Base-by-base conservation (phyloP, 2,329 filamentous ascomycete species). In the Tolypocladium pustulatum region DNA sequence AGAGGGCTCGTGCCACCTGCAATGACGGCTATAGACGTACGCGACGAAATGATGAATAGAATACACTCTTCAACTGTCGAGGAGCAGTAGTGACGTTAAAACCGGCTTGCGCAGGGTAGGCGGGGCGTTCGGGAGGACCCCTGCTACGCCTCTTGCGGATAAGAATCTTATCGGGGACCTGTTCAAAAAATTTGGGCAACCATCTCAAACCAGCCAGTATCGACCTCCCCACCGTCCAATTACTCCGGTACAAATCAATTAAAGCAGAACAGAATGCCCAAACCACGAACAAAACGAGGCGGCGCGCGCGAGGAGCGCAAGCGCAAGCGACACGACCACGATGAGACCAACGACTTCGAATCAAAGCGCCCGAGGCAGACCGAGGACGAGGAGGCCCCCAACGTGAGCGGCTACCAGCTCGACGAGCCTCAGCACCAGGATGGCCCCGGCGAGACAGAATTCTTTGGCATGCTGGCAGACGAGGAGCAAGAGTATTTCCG, bases 401-500 rank as follows among this genome's bases (percentile, higher is more conserved):
- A 66, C 43, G 62, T 65, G 30, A 32, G 20, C 22, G 59, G 60
- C 46, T 62, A 67, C 37, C 62, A 60, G 57, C 59, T 68, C 38
- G 64, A 63, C 53, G 63, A 67, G 36, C 65, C 65, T 41, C 56
- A 63, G 27, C 63, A 66, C 32, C 64, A 69, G 46, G 62, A 67
- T 34, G 68, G 65, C 15, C 59, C 62, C 13, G 69, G 73, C 12
- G 89, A 90, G 60, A 83, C 79, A 65, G 86, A 90, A 59, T 99
- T 96, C 77, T 97, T 95, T 67, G 94, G 94, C 63, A 87, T 97
- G 79, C 86, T 99, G 32, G 89, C 91, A 66, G 88, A 95, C 58
- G 85, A 95, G 64, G 94, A 99, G 77, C 91, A 96, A 70, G 92
- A 97, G 72, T 97, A 97, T 73, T 99, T 97, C 73, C 88, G 90